Evolutionary conservation across 768 basidiomycete species (phyloP), one percentile per base, ranked within the genome.

Genomic region (Scleroderma citrinum): DNA sequence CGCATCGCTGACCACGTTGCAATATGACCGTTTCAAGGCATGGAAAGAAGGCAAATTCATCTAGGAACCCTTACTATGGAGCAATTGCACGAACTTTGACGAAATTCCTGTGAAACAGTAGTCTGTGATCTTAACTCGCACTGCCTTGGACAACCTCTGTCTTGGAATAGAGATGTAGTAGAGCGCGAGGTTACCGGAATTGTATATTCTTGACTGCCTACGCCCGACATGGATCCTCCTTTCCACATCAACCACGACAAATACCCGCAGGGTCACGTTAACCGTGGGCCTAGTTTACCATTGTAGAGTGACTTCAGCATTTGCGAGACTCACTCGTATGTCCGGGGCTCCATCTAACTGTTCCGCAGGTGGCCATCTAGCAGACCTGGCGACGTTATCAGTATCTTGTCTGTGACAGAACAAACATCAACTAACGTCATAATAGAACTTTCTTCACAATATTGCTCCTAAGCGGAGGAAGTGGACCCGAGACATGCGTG

Each of bases 291-390:
- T n/a, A 60, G 61, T 47, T 51, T 70, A 7, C 69, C 68, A 11
- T 70, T 68, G 69, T 68, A 70, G 53, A 58, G 55, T 26, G 68
- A 70, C 47, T 69, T 68, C 45, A 51, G 57, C 30, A 52, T 56
- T 50, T 69, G 65, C 45, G 56, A 60, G 30, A 66, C 64, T 16
- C 59, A 66, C 50, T 67, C 64, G 65, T 68, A 45, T 23, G 60
- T 30, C 36, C 17, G n/a, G 1, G 1, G 16, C 5, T 26, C 34
- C 20, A 17, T 13, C 26, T n/a, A n/a, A n/a, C 8, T 20, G 20
- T 21, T 19, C 13, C 12, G 37, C 30, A 48, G 51, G 51, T 52
- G 51, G 51, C 51, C 51, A 14, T 48, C 51, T 17, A n/a, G 10
- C 31, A 23, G 42, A 11, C 51, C 51, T 17, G 51, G 48, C 7